Base-by-base conservation (phyloP, 495 filamentous ascomycete genomes). In the Collariella sp. region DNA sequence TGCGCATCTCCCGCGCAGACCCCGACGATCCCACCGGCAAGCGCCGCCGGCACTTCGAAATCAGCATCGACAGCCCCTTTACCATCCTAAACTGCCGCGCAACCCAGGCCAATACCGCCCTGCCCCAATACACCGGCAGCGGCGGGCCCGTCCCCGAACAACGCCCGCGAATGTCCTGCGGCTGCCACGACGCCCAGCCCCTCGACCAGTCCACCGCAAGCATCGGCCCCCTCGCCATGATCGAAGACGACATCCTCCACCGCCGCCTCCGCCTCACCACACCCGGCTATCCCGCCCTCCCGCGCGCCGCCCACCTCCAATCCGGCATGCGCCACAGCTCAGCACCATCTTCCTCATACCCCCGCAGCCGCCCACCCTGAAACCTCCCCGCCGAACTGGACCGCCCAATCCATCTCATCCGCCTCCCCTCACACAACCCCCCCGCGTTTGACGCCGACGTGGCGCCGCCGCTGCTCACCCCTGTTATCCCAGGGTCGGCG, bases 41-140 rank as follows among this genome's bases (percentile, higher is more conserved):
- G 59, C 93, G 91, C 50, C 82, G 93, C 44, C 81, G 93, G 22
- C 94, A 97, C 66, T 98, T 97, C 55, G 93, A 98, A 67, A 98
- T 98, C 58, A 96, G 93, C 54, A 98, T 98, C 59, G 93, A 98
- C 71, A 96, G 89, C 13, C 93, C 93, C 9, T 94, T 97, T 66
- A 91, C 95, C 57, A 86, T 96, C 35, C 86, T 98, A 20, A 91
- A 89, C 56, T 98, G 93, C 71, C 89, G 83, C 45, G 93, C 94
- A 9, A 93, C 90, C 1, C 85, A 90, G 65, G 88, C 88, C 20
- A 96, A 97, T 69, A 93, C 87, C 18, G 80, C 83, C 24, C 80
- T 98, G 13, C 93, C 93, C 1, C 86, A 87, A 18, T 98, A 98
- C 62, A 83, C 81, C 22, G 79, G 79, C 16, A 78, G 82, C 7